phyloP scores from a whole-genome alignment of 176 grass and related monocot genomes.

The Carex cristatella region DNA sequence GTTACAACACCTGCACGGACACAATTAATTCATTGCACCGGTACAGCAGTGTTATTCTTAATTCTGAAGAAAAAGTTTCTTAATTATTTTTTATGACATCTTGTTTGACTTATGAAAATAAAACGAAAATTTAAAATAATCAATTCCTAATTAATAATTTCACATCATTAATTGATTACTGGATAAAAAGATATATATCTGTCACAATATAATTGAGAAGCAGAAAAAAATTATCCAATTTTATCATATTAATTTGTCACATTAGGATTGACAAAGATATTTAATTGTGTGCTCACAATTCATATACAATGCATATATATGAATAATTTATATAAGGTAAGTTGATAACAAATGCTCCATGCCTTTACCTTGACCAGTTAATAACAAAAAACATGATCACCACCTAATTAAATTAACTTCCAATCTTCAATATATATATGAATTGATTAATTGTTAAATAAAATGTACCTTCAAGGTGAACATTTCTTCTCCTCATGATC shows the following conservation, averaged over 20 bases:
- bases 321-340: background rate
- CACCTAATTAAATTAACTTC: background rate
- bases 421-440: no score
- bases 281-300: background rate
- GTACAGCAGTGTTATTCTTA: background rate
- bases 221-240: background rate
- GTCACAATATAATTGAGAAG: background rate
- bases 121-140: background rate
- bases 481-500: slow-evolving; percentile 8
- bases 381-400: background rate
- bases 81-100: background rate
- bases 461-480: slow-evolving; percentile 1
- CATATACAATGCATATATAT: background rate
- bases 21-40: background rate
- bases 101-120: background rate
- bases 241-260: background rate
- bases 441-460: background rate
- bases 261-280: background rate
- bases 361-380: background rate
- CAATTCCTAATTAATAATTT: background rate
- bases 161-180: background rate
- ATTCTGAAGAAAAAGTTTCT: background rate
- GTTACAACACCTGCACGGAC: slow-evolving; percentile 17
- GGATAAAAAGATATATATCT: background rate
- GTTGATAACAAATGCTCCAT: background rate